Evolutionary conservation across 345 rosid species (phyloP), one percentile per base, ranked within the genome.

Genomic region (Citrus reticulata): DNA sequence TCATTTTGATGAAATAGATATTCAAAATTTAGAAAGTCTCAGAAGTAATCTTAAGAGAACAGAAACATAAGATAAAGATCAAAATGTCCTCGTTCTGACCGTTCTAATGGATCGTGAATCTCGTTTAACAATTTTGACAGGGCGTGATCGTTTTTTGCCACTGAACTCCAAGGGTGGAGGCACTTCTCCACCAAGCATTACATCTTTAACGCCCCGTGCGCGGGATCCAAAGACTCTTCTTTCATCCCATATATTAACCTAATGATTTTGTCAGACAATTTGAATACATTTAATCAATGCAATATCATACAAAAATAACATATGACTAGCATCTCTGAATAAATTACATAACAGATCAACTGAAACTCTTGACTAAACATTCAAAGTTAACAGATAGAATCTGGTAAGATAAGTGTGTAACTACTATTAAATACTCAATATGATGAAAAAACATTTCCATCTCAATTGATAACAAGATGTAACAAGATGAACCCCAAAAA

Each of bases 191-290:
- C 94, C 91, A 58, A 94, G 94, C 97, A 94, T 93, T 46, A 91
- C 82, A 81, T 90, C 98, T 81, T 64, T 91, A 37, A 94, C 88
- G 75, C 88, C 84, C 81, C 73, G 85, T 1, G 93, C 90, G 77
- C 86, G 93, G 4, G 98, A 91, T 70, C 99, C 98, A 85, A 96
- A 96, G 46, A 94, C 98, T 85, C 90, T 91, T 81, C 98, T 87
- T 66, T 96, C 98, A 84, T 94, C 98, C 99, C 99, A 96, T 87
- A 96, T 94, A 78, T 79, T 85, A 55, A 96, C 93, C 99, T 94
- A 72, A 39, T 34, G 77, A 67, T 29, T 73, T 75, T 0, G 39
- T 42, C 68, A 34, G 69, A 72, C 29, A 19, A 29, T 17, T 51
- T 54, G 67, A 64, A 83, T 10, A 35, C 9, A 55, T 35, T 42